Base-by-base conservation (phyloP, 441 rosid genomes). In the Brassica hybrid region DNA sequence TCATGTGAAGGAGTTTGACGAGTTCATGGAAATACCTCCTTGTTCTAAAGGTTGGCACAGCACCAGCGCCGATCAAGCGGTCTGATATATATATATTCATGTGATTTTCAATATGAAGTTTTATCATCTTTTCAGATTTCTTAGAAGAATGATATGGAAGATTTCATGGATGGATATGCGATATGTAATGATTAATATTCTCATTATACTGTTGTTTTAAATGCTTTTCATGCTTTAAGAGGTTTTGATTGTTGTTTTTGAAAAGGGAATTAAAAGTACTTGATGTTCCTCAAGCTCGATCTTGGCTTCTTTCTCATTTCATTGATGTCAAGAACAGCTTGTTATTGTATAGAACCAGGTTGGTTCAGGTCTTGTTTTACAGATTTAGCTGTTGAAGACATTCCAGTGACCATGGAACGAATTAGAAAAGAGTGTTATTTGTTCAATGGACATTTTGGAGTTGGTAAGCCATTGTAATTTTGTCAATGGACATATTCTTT, bases 1-100 rank as follows among this genome's bases (percentile, higher is more conserved):
- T 69, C 93, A 90, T 19, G 98, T 89, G 32, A 91, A 94, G 79
- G 99, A 96, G 82, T 96, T 96, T 13, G 98, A 96, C 50, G 99
- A 94, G 83, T 96, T 96, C 86, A 86, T 96, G 92, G 79, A 80
- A 54, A 92, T 94, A 82, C 93, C 97, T 13, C 94, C 99, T 0
- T 96, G 98, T 81, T n/a, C 87, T 76, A 91, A 89, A 80, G 99
- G 99, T 62, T 96, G 99, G 99, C 98, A 96, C 79, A 81, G 84
- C 81, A 61, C 69, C 82, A 67, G 8, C 50, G 87, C 89, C 0
- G 80, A 82, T 80, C 84, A 85, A 17, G 66, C 45, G 4, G 59
- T 72, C 30, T 80, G 79, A 45, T 45, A 78, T 32, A 38, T 14
- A 77, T 11, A 25, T 30, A 2, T 27, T 57, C 14, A 13, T 17